Percentiles rank a stretch among this genome's conserved stretches.
phyloP scores from a whole-genome alignment of 768 basidiomycete genomes.

The Russula lepida region DNA sequence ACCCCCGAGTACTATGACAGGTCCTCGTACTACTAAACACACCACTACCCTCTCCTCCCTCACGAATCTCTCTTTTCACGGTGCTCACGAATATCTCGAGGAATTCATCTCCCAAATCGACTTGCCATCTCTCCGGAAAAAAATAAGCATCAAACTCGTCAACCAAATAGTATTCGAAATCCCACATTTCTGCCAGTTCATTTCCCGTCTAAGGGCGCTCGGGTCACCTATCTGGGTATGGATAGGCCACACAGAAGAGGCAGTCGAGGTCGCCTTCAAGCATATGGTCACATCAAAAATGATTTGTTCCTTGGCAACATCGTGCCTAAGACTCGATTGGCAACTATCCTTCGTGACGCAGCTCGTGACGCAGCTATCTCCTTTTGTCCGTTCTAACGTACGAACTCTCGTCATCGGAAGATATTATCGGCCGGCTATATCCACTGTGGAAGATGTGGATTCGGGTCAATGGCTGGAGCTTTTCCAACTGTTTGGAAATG shows the following conservation, averaged over 20 bases:
- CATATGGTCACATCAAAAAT: too few relatives aligned
- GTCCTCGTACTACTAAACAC: too few relatives aligned
- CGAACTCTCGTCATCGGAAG: not conserved
- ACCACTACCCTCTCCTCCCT: not conserved
- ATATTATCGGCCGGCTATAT: too few relatives aligned
- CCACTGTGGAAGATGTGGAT: too few relatives aligned
- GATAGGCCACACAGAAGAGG: not conserved
- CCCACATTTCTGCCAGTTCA: not conserved
- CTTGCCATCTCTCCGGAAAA: not conserved
- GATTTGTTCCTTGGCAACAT: not conserved
- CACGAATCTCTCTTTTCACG: not conserved
- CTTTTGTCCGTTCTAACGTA: not conserved
- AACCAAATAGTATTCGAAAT: slow-evolving; percentile 1
- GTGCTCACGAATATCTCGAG: slow-evolving; percentile 5
- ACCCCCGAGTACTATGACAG: not conserved
- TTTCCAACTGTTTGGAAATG: too few relatives aligned
- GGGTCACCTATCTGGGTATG: not conserved
- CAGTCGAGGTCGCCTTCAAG: not conserved
- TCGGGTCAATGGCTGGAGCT: too few relatives aligned
- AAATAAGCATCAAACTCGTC: not conserved
- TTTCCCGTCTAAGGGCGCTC: not conserved
- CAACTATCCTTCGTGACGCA: slow-evolving; percentile 3
- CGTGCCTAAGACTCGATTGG: not conserved
- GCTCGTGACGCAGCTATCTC: not conserved
- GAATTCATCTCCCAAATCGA: not conserved